Evolutionary conservation across 2,329 filamentous ascomycete species (phyloP).

Genomic region (Capronia americana): DNA sequence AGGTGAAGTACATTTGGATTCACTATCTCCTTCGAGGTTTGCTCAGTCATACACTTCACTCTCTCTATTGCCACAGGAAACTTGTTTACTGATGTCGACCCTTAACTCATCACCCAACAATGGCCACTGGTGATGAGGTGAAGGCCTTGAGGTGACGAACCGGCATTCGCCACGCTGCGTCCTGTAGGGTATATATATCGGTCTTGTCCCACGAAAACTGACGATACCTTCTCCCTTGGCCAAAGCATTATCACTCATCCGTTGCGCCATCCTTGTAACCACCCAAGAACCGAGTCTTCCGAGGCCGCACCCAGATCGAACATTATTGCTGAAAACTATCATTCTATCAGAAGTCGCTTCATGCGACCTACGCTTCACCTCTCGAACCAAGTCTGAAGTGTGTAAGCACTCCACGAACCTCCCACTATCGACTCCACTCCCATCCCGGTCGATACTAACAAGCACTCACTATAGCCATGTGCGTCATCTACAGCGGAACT

Average conservation of each 20-base stretch:
- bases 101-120: background rate
- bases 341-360: background rate
- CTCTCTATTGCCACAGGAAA: background rate
- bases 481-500: conserved; percentile 33
- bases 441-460: background rate
- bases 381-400: background rate
- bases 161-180: background rate
- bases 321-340: background rate
- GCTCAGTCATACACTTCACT: background rate
- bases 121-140: background rate
- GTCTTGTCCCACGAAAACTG: background rate
- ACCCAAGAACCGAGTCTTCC: background rate
- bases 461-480: conserved; percentile 54
- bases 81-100: background rate
- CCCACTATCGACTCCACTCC: background rate
- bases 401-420: background rate
- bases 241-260: background rate
- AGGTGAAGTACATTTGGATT: background rate
- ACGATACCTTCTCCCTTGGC: background rate
- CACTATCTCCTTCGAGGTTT: background rate
- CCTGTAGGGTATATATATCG: background rate
- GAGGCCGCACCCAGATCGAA: background rate
- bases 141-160: background rate
- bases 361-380: background rate
- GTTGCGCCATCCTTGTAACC: background rate